Evolutionary conservation across 2,329 filamentous ascomycete species (phyloP).

Genomic region (Claviceps monticola): DNA sequence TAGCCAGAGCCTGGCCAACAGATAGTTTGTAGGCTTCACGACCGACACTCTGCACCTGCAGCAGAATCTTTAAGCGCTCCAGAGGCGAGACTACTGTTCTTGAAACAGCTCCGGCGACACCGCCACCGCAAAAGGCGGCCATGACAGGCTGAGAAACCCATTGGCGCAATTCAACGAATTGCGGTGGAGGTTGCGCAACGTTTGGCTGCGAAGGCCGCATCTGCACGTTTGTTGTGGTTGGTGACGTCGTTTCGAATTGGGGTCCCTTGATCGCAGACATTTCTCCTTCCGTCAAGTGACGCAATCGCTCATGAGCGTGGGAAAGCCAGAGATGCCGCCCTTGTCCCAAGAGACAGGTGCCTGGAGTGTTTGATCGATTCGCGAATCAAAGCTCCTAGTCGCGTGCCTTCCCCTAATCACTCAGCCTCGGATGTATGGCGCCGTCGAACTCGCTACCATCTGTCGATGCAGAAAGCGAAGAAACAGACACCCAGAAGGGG

Average conservation of each 20-base stretch:
- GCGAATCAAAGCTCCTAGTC: conserved; percentile 6
- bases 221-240: conserved; percentile 3
- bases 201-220: conserved; percentile 15
- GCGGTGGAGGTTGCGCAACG: conserved; percentile 10
- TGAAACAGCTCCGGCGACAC: conserved; percentile 91
- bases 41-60: conserved; percentile 85
- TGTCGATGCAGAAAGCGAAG: conserved; percentile 3
- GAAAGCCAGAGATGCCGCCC: not conserved
- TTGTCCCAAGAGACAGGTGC: not conserved
- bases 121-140: conserved; percentile 87
- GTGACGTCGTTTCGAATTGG: conserved; percentile 6
- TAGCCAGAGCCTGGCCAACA: conserved; percentile 72
- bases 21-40: conserved; percentile 89
- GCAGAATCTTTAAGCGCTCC: conserved; percentile 93
- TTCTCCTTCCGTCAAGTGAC: conserved; percentile 7
- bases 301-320: not conserved
- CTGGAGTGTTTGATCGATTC: not conserved
- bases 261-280: conserved; percentile 19
- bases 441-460: conserved; percentile 9
- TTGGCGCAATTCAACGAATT: conserved; percentile 25
- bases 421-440: conserved; percentile 8
- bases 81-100: conserved; percentile 93
- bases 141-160: conserved; percentile 67
- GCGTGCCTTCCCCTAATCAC: conserved; percentile 9
- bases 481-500: not conserved